Conservation (phyloP, 1,284 basidiomycete genomes). For the Phylloporus gajari region DNA sequence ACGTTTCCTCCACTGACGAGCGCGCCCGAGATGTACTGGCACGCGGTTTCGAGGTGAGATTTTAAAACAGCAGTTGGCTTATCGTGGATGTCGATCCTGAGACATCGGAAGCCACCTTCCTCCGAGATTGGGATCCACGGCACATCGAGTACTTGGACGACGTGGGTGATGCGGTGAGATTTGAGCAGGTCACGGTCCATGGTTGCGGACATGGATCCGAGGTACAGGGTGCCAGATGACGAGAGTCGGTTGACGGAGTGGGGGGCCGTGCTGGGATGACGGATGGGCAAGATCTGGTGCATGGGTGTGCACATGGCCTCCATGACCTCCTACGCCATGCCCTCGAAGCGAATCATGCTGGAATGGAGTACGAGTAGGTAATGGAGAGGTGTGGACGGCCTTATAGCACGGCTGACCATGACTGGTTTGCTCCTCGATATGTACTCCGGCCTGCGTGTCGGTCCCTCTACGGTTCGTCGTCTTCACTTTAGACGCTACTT, state of each 20-base stretch:
- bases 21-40: slow-evolving; percentile 63
- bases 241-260: slow-evolving; percentile 32
- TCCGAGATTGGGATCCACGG: slow-evolving; percentile 72
- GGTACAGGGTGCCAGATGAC: slow-evolving; percentile 55
- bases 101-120: slow-evolving; percentile 66
- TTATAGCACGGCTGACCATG: no score
- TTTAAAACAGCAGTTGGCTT: slow-evolving; percentile 61
- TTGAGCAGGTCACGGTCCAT: slow-evolving; percentile 61
- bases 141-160: slow-evolving; percentile 77
- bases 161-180: slow-evolving; percentile 61
- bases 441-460: no score
- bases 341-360: slow-evolving; percentile 78
- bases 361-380: no score
- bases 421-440: no score
- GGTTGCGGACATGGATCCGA: slow-evolving; percentile 66
- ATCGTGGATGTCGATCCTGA: slow-evolving; percentile 75
- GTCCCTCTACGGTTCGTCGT: no score
- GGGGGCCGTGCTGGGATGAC: slow-evolving; percentile 35
- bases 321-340: slow-evolving; percentile 73
- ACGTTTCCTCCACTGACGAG: slow-evolving; percentile 63
- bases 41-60: slow-evolving; percentile 65
- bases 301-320: slow-evolving; percentile 84
- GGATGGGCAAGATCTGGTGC: slow-evolving; percentile 71
- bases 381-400: no score
- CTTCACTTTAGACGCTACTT: no score